A percentile compares a stretch with the other conserved stretches of the same genome.
Evolutionary conservation across 2,329 filamentous ascomycete genomes (phyloP).

Genomic region (Diaporthe velutina): DNA sequence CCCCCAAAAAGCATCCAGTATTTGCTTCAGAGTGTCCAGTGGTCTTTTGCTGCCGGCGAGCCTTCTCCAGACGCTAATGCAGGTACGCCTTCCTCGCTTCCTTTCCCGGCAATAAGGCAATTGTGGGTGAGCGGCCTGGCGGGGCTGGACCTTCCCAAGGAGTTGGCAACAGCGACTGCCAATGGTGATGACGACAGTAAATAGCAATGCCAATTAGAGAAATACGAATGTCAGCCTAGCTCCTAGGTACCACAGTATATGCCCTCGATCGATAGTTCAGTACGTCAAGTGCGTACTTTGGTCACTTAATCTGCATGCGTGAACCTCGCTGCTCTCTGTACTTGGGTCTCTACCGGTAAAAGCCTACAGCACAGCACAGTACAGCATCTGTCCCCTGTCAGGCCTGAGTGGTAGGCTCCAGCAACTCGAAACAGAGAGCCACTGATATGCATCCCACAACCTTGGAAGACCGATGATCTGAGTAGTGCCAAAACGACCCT

Average conservation of each 20-base stretch:
- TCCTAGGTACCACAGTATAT: not conserved
- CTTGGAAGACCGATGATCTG: constrained; percentile 8
- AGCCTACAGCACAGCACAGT: not conserved
- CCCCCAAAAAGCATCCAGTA: constrained; percentile 19
- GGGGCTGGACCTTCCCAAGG: constrained; percentile 7
- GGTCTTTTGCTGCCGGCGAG: not conserved
- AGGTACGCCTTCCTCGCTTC: constrained; percentile 24
- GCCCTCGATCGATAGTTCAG: not conserved
- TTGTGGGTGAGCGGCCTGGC: constrained; percentile 12
- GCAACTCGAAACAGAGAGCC: constrained; percentile 31
- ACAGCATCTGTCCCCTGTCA: constrained; percentile 1
- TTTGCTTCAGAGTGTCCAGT: not conserved
- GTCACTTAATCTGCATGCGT: not conserved
- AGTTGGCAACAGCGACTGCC: constrained; percentile 1
- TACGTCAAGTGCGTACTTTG: not conserved
- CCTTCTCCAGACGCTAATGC: constrained; percentile 28
- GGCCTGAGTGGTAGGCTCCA: not conserved
- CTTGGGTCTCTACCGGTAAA: not conserved
- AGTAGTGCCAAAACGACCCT: not conserved
- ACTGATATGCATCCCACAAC: constrained; percentile 26
- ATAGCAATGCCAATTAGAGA: not conserved
- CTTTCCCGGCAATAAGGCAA: not conserved
- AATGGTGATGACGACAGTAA: not conserved
- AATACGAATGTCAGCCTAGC: constrained; percentile 5
- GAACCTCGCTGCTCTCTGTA: not conserved